Base-by-base conservation (phyloP, 1,284 basidiomycete species). In the Porodaedalea pini region DNA sequence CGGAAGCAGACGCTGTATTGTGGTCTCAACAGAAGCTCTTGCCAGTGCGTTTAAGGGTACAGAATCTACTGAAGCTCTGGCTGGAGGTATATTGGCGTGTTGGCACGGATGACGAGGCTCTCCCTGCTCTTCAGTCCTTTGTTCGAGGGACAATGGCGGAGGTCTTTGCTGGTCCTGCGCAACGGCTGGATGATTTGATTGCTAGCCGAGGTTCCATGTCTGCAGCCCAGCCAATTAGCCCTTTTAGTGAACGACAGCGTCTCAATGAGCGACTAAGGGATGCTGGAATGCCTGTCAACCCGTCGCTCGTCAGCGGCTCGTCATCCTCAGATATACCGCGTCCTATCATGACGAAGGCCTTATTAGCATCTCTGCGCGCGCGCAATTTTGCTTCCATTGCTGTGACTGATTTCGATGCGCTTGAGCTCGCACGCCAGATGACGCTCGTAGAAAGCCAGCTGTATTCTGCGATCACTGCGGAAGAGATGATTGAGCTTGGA, bases 51-150 rank as follows among this genome's bases (percentile, higher is more conserved):
- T 73, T 98, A 53, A 83, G 96, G 21, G 87, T 98, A 29, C 89
- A 90, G 60, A 97, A 97, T 70, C 85, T 96, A 65, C 81, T 98
- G 73, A 96, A 94, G 75, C 80, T 81, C 15, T 99, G 96, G 96
- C 78, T 98, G 51, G 94, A 98, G 69, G 77, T 78, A 61, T 88
- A 97, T 71, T 99, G 95, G 95, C 80, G 88, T 4, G 71, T 85
- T 3, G 76, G 80, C 0, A 75, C 79, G 11, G 90, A 93, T 66
- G 80, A 83, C 59, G 70, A 71, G 13, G 83, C 81, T 17, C 71
- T 94, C 40, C 78, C 78, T 11, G 67, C 74, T 5, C 72, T 96
- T 61, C 74, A 78, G 36, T 75, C 76, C 2, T 93, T 94, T 69
- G 83, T 83, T 8, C 75, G 76, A 23, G 82, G 83, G 31, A 82